Conservation (phyloP, 1,284 basidiomycete genomes). For the Inonotus obliquus region DNA sequence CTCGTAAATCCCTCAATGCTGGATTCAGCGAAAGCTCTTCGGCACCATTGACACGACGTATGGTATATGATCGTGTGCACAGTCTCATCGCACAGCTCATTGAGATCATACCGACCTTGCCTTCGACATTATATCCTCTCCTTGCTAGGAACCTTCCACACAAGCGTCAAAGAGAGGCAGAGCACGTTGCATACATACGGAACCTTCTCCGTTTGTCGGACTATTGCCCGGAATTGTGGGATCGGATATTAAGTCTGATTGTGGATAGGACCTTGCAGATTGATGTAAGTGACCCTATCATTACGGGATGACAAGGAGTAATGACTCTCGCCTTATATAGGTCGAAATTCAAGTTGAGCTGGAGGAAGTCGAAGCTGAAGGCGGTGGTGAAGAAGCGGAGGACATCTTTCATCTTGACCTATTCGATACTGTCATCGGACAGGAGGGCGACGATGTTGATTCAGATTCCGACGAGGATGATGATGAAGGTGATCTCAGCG, state of each 20-base stretch:
- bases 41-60: constrained; percentile 69
- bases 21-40: constrained; percentile 59
- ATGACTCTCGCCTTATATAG: constrained; percentile 41
- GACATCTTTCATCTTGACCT: constrained; percentile 78
- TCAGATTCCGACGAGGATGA: constrained; percentile 49
- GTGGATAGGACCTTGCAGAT: constrained; percentile 92
- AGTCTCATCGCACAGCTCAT: constrained; percentile 81
- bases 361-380: constrained; percentile 83
- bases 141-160: constrained; percentile 87
- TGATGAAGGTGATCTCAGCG: constrained; percentile 51
- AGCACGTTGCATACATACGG: constrained; percentile 88
- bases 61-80: constrained; percentile 87
- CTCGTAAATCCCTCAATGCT: constrained; percentile 54
- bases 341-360: constrained; percentile 96
- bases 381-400: constrained; percentile 45
- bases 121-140: constrained; percentile 81
- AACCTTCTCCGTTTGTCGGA: constrained; percentile 83
- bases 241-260: constrained; percentile 80
- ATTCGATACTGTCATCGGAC: constrained; percentile 76
- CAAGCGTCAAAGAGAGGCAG: constrained; percentile 79
- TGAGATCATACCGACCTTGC: constrained; percentile 85
- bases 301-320: constrained; percentile 4
- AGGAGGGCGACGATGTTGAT: constrained; percentile 56
- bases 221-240: constrained; percentile 88
- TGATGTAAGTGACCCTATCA: constrained; percentile 59